A percentile compares a stretch with the other conserved stretches of the same genome.
These are phyloP conservation scores for Yueomyces sinensis DNA, from an alignment of 805 yeast genomes.

Conservation along the genomic window DNA sequence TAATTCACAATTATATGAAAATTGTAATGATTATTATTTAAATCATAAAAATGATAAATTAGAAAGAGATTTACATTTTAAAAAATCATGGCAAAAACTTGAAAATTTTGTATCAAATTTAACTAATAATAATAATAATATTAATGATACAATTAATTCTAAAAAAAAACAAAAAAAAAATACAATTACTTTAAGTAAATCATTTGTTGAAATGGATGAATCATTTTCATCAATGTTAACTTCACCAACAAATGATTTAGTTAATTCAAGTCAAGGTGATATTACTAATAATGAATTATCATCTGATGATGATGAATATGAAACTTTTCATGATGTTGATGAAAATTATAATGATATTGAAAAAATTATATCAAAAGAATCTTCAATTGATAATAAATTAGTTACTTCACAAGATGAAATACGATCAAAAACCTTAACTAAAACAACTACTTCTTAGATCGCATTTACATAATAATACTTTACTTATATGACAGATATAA, in stretches of 20 bases:
- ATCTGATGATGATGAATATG: background rate
- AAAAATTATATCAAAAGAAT: background rate
- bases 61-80: constrained; percentile 45
- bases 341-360: background rate
- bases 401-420: no score
- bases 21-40: constrained; percentile 78
- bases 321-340: background rate
- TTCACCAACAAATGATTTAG: background rate
- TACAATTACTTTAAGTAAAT: background rate
- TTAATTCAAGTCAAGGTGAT: background rate
- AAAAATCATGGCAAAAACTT: constrained; percentile 57
- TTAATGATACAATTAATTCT: background rate
- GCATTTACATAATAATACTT: no score
- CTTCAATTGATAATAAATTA: no score
- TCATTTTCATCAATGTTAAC: background rate
- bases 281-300: background rate
- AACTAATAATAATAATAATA: no score
- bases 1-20: constrained; percentile 81
- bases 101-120: constrained; percentile 41
- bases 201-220: background rate
- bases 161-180: no score
- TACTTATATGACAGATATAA: no score
- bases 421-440: no score
- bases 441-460: no score
- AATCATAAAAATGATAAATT: constrained; percentile 64